Evolutionary conservation across 208 protist genomes (phyloP), one percentile per base, ranked within the genome.

Genomic region (Crithidia fasciculata): DNA sequence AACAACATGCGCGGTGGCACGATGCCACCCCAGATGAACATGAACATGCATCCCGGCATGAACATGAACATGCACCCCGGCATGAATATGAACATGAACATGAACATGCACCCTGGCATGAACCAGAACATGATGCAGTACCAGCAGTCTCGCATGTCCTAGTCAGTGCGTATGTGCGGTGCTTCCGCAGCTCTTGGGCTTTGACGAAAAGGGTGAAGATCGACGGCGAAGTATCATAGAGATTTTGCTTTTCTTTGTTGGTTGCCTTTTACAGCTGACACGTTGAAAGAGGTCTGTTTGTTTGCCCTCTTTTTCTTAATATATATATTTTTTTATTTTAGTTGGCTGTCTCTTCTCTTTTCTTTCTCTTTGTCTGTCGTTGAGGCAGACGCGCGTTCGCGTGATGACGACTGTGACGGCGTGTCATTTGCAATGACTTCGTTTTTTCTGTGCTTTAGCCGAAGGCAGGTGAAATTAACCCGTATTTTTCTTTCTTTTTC

Each of bases 11-110:
- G 69, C 44, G 60, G 54, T 40, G 53, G 36, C 6, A 65, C 40
- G 73, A 68, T 78, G 66, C 58, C 65, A 37, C 61, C 16, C 9
- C 71, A 72, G 41, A 78, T 78, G 73, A 72, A 72, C 47, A 70
- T 76, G 62, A 61, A 69, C 28, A 69, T 77, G 65, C 59, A 69
- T 49, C 57, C 58, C 50, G 58, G 61, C 43, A 70, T 66, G 69
- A 52, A 66, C 44, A 69, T 78, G 73, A 72, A 72, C 65, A 78
- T 78, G 73, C 56, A 72, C 37, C 49, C 57, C 16, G 37, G 44
- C 72, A 70, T 76, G 56, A 76, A 71, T 40, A 52, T 44, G 13
- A 78, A 78, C 60, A 78, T 78, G 65, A 78, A 66, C 40, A 60
- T 69, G 49, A 77, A 82, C 63, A 63, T 73, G 44, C 66, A 68